Percentiles rank a stretch among this genome's conserved stretches.
These are phyloP conservation scores for Colletotrichum costaricense DNA, from an alignment of 2,329 filamentous ascomycete species.

Conservation along the genomic window DNA sequence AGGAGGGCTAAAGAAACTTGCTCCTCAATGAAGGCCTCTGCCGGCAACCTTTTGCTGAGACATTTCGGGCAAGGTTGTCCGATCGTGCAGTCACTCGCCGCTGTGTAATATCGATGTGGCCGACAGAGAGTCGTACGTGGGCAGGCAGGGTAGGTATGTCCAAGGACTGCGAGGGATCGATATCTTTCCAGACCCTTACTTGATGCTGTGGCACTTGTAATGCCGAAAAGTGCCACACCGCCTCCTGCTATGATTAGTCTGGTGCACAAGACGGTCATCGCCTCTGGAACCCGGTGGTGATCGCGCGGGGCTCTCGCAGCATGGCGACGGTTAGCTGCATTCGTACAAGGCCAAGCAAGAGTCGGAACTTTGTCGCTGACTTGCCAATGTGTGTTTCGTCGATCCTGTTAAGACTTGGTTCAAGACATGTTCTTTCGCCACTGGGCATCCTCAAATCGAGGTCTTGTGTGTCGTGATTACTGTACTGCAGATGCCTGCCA, in stretches of 20 bases:
- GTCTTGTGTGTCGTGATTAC: not conserved
- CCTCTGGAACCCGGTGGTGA: not conserved
- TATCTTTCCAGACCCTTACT: not conserved
- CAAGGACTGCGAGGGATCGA: not conserved
- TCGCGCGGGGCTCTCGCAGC: not conserved
- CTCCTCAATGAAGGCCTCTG: constrained; percentile 11
- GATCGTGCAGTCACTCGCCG: constrained; percentile 21
- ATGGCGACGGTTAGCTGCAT: constrained; percentile 21
- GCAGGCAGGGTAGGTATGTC: not conserved
- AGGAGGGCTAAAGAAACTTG: not conserved
- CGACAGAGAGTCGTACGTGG: not conserved
- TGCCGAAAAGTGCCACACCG: constrained; percentile 26
- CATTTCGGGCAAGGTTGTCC: constrained; percentile 28
- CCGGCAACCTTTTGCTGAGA: constrained; percentile 9
- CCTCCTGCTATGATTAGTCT: not conserved
- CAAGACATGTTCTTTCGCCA: not conserved
- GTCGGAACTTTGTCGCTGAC: not conserved
- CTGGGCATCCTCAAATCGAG: not conserved
- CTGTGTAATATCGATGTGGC: constrained; percentile 21
- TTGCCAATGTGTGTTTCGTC: not conserved
- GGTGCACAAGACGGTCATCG: not conserved
- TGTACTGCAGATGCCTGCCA: not conserved
- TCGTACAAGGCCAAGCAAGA: not conserved
- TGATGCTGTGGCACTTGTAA: constrained; percentile 17
- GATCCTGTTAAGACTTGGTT: not conserved